Evolutionary conservation across 2,329 filamentous ascomycete genomes (phyloP), one percentile per base, ranked within the genome.

Genomic region (Capronia americana): DNA sequence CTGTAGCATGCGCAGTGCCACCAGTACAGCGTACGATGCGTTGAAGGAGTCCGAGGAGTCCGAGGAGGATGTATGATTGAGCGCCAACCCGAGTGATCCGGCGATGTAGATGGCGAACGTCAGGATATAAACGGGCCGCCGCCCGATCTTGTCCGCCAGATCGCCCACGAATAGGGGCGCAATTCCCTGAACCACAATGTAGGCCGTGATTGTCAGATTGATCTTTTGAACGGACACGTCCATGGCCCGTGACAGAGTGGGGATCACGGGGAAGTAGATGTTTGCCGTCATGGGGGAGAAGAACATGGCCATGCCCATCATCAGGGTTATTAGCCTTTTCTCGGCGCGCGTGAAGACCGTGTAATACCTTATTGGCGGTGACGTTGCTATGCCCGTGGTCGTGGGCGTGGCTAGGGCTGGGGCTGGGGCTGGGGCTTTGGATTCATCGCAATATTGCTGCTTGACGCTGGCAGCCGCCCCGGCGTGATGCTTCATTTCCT

Each of bases 161-260:
- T 80, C 80, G 1, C 80, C 83, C 62, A 83, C 78, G 12, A 85
- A 77, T 69, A 83, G 80, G n/a, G 83, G 83, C 1, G 81, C 79
- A 12, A 87, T 74, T 80, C 85, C 77, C 86, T 84, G 41, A 83
- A 79, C 54, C 84, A 69, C 23, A 79, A 80, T 32, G 50, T 66
- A 67, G 2, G 75, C 74, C 1, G 77, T 76, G 17, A 77, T 70
- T 0, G 74, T 75, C 14, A 77, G 65, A 44, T 75, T 70, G 44
- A 71, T 63, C 17, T 64, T 24, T 6, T 28, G 26, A 0, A 60
- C 57, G 1, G 55, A 61, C 17, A 67, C 67, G 51, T 64, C 6
- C 3, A 83, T 70, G 57, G 81, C 30, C 5, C n/a, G 8, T 11
- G 55, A 11, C n/a, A 57, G 55, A 17, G 12, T 2, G 2, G 55